These are phyloP conservation scores for Amanita molliuscula DNA, from an alignment of 768 basidiomycete species.

Conservation along the genomic window DNA sequence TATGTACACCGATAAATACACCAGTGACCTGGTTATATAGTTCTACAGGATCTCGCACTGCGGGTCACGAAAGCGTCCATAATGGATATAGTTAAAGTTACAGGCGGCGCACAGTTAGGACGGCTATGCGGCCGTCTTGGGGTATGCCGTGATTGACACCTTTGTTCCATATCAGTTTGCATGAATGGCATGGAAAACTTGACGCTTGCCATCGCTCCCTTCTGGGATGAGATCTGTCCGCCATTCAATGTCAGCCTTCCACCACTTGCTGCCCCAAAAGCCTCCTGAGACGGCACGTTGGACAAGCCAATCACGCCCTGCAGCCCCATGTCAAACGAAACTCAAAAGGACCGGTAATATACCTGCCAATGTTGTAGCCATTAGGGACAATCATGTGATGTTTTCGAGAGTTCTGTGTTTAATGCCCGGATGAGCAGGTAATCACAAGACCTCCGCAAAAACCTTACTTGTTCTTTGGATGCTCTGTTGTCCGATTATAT, in stretches of 20 bases:
- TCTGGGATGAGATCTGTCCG: constrained; percentile 55
- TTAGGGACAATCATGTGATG: constrained; percentile 67
- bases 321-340: neutral
- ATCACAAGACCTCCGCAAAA: neutral
- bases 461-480: constrained; percentile 56
- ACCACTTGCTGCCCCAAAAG: constrained; percentile 54
- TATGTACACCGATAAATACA: neutral
- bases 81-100: constrained; percentile 3
- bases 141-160: constrained; percentile 76
- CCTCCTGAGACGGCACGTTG: constrained; percentile 50
- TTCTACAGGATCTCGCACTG: too few relatives aligned
- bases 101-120: constrained; percentile 53
- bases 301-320: constrained; percentile 72
- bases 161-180: constrained; percentile 15
- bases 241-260: constrained; percentile 75
- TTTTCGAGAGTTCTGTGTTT: constrained; percentile 38
- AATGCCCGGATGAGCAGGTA: constrained; percentile 6
- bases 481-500: constrained; percentile 29
- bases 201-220: constrained; percentile 28
- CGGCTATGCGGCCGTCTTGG: constrained; percentile 74
- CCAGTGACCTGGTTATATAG: neutral
- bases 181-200: neutral
- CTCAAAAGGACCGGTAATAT: neutral
- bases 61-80: too few relatives aligned
- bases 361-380: constrained; percentile 58